Conservation (phyloP, 495 filamentous ascomycete genomes). For the Neurospora tetrasperma region DNA sequence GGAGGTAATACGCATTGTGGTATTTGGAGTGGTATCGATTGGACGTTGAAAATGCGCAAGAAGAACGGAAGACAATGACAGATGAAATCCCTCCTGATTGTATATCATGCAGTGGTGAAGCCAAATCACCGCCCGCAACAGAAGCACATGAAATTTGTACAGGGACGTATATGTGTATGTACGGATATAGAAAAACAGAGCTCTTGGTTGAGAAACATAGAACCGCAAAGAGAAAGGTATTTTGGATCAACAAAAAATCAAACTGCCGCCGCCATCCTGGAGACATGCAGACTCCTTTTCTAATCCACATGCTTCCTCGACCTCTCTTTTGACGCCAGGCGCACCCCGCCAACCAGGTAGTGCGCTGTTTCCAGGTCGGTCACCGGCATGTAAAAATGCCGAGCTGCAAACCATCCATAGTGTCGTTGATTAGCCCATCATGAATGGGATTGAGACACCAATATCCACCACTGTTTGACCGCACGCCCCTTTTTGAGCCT, state of each 20-base stretch:
- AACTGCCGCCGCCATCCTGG: background rate
- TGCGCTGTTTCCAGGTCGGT: background rate
- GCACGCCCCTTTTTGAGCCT: background rate
- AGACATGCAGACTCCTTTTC: background rate
- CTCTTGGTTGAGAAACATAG: background rate
- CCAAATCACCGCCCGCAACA: background rate
- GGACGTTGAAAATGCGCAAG: background rate
- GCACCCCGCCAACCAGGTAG: background rate
- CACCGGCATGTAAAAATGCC: background rate
- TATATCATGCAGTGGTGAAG: background rate
- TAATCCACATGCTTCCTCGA: background rate
- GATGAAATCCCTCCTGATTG: background rate
- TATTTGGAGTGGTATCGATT: constrained; percentile 14
- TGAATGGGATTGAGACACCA: background rate
- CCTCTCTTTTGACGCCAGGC: background rate
- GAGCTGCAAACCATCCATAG: background rate
- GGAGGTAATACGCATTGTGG: background rate
- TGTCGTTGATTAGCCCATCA: background rate
- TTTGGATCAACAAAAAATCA: background rate
- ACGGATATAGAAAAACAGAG: background rate
- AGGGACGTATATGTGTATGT: background rate
- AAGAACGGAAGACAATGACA: background rate
- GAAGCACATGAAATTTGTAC: background rate
- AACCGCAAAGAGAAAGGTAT: background rate
- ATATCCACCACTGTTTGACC: background rate